phyloP scores from a whole-genome alignment of 208 protist genomes.

The Acanthamoeba castellanii region DNA sequence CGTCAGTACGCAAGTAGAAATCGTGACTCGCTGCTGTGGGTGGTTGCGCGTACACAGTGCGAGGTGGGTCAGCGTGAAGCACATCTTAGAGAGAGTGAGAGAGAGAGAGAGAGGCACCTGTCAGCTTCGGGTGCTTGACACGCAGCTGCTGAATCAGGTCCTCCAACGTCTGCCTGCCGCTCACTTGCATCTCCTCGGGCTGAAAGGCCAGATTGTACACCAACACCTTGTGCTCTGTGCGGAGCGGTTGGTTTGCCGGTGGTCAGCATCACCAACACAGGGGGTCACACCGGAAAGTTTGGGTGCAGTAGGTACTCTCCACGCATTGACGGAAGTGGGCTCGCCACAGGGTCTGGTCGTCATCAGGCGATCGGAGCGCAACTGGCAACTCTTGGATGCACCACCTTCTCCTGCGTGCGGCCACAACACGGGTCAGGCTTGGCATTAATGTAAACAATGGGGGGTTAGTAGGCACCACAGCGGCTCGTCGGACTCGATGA shows the following conservation, averaged over 20 bases:
- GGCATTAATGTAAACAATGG: too few relatives aligned
- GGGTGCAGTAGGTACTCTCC: background rate
- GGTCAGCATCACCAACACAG: background rate
- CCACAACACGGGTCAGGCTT: background rate
- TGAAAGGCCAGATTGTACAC: background rate
- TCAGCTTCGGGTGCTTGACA: too few relatives aligned
- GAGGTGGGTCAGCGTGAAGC: too few relatives aligned
- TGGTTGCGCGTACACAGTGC: too few relatives aligned
- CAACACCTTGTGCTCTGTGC: background rate
- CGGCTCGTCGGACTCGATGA: background rate
- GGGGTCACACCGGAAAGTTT: background rate
- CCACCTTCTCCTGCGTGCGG: background rate
- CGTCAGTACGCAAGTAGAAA: too few relatives aligned
- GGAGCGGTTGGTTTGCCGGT: background rate
- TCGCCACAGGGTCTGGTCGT: background rate
- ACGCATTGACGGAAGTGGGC: background rate
- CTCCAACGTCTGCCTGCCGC: background rate
- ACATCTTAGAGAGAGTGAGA: too few relatives aligned
- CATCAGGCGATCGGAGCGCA: background rate
- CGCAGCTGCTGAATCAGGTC: background rate
- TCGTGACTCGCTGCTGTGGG: too few relatives aligned
- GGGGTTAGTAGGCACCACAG: background rate
- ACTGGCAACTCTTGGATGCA: background rate
- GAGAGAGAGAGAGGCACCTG: too few relatives aligned
- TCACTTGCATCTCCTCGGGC: background rate